Evolutionary conservation across 2,329 filamentous ascomycete genomes (phyloP).

Genomic region (Aspergillus melleus): DNA sequence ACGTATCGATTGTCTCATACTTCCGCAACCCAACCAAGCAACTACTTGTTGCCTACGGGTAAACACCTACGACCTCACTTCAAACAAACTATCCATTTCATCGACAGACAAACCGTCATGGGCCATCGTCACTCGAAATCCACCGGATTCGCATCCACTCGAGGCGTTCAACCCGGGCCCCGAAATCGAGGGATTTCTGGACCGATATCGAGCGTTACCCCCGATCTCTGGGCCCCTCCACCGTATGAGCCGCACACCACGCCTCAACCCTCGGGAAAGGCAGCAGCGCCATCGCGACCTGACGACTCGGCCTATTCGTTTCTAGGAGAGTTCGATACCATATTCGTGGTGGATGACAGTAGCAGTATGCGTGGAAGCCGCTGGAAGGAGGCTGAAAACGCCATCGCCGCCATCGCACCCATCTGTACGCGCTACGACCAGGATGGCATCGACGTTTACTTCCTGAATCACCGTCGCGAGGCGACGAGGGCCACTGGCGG

Average conservation of each 20-base stretch:
- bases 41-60: no score
- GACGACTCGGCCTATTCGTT: constrained; percentile 72
- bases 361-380: constrained; percentile 75
- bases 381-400: constrained; percentile 73
- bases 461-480: constrained; percentile 67
- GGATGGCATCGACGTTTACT: constrained; percentile 89
- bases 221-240: constrained; percentile 19
- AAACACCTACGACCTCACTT: neutral
- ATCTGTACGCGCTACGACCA: constrained; percentile 77
- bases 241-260: constrained; percentile 11
- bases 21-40: no score
- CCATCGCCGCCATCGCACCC: constrained; percentile 72
- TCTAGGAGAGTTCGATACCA: constrained; percentile 76
- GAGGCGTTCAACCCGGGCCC: neutral
- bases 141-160: no score
- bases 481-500: constrained; percentile 45
- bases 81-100: neutral
- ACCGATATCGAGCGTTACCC: neutral
- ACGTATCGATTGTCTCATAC: no score
- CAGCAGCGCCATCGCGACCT: constrained; percentile 13
- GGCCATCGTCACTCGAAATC: constrained; percentile 7
- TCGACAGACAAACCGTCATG: neutral
- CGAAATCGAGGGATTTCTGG: neutral
- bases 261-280: constrained; percentile 26
- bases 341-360: constrained; percentile 92